Base-by-base conservation (phyloP, 257 asterid genomes). In the Solanum paucissectum region DNA sequence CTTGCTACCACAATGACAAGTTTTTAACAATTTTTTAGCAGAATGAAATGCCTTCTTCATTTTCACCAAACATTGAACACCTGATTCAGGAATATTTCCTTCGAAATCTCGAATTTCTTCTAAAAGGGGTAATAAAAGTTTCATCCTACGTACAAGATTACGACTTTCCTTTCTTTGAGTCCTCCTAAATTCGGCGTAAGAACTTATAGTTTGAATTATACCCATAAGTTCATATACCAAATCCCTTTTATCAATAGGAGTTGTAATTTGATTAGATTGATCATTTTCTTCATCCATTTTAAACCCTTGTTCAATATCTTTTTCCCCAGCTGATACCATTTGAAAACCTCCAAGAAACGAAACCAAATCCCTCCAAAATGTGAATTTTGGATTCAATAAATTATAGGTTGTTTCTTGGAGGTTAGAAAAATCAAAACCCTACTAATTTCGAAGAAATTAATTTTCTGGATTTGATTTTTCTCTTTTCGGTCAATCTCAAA, bases 1-100 rank as follows among this genome's bases (percentile, higher is more conserved):
- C 83, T 94, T 97, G 97, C 99, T 95, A 49, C 98, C 98, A 10
- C 89, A 87, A 74, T 94, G 95, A 86, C 98, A 97, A 90, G 91
- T 75, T 32, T 90, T 92, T 89, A 97, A 88, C 90, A 97, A 87
- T 89, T 93, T 95, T 90, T 89, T 89, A 34, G 98, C 96, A 76
- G 98, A 94, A 86, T 46, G 94, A 42, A 93, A 92, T 1, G 98
- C 95, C 92, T 89, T 92, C 73, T 87, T 94, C 93, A 97, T 82
- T 82, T 84, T 93, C 86, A 87, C 87, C 88, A 97, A 90, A 77
- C 94, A 93, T 6, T 71, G 83, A 11, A 93, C 12, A 21, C 91
- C 97, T 5, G 90, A 44, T 21, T 93, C 91, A 0, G 97, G 93
- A 12, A 94, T 62, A 18, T 92, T 85, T 6, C 10, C 60, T 0